phyloP scores from a whole-genome alignment of 1,284 basidiomycete species.

The Sporisorium exsertum region DNA sequence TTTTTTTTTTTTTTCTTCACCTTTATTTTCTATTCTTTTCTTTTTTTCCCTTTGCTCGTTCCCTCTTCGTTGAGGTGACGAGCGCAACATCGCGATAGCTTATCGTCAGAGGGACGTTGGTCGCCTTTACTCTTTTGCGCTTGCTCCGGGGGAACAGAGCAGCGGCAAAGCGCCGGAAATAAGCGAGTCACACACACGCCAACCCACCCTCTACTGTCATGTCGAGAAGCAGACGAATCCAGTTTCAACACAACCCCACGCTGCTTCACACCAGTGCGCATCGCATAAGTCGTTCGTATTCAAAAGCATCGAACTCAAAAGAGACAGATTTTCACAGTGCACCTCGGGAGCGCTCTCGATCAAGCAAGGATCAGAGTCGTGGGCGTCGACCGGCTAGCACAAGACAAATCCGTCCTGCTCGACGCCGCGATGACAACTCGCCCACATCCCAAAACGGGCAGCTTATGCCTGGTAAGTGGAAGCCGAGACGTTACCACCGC shows the following conservation, averaged over 20 bases:
- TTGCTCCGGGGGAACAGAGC: too few relatives aligned
- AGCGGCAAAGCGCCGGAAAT: too few relatives aligned
- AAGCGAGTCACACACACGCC: too few relatives aligned
- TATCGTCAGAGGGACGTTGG: too few relatives aligned
- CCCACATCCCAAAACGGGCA: background rate
- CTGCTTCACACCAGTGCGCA: background rate
- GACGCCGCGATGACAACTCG: too few relatives aligned
- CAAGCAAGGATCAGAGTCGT: background rate
- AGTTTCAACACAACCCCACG: background rate
- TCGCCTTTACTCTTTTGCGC: too few relatives aligned
- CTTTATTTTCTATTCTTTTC: background rate
- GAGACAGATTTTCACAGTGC: background rate
- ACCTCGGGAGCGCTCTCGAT: constrained; percentile 1
- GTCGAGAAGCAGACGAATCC: too few relatives aligned
- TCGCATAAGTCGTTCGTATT: constrained; percentile 12
- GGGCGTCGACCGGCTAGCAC: background rate
- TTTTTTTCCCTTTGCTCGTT: too few relatives aligned
- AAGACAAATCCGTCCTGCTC: too few relatives aligned
- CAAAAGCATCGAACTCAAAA: constrained; percentile 3
- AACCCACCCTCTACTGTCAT: too few relatives aligned
- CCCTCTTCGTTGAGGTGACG: too few relatives aligned
- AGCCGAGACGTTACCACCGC: constrained; percentile 92
- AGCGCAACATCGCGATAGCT: too few relatives aligned
- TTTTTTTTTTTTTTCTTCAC: background rate
- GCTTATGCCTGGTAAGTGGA: constrained; percentile 88